A percentile compares a stretch with the other conserved stretches of the same genome.
Conservation (phyloP, 2,329 filamentous ascomycete species). For the Fusarium sp. region DNA sequence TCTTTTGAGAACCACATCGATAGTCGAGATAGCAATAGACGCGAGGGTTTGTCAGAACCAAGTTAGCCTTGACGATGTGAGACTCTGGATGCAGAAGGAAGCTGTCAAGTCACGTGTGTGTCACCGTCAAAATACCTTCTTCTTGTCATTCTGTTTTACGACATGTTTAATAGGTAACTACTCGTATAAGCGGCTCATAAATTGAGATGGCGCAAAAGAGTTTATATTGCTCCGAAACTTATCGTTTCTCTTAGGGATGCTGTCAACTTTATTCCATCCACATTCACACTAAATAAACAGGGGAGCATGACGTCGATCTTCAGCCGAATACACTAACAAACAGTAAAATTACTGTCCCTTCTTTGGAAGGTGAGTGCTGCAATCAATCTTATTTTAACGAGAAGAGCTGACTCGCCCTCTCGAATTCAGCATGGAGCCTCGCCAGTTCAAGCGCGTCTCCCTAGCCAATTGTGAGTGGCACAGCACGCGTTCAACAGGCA, state of each 20-base stretch:
- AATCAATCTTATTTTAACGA: conserved; percentile 31
- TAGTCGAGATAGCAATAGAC: background rate
- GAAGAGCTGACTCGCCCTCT: conserved; percentile 24
- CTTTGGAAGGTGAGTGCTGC: conserved; percentile 27
- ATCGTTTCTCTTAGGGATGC: background rate
- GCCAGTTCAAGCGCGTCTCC: conserved; percentile 14
- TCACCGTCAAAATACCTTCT: background rate
- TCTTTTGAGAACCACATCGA: background rate
- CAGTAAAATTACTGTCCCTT: conserved; percentile 28
- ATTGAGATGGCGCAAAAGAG: background rate
- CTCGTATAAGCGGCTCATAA: background rate
- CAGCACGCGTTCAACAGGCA: conserved; percentile 20
- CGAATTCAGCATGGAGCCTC: conserved; percentile 4
- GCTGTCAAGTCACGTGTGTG: background rate
- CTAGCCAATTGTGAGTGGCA: conserved; percentile 20
- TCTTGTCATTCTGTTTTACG: background rate
- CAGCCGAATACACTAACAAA: background rate
- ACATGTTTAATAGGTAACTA: background rate
- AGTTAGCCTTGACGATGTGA: too few relatives aligned
- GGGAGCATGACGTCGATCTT: conserved; percentile 33
- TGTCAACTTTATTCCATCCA: conserved; percentile 2
- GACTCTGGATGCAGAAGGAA: background rate
- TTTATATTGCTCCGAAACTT: background rate
- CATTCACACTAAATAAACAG: conserved; percentile 16
- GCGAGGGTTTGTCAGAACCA: too few relatives aligned